A percentile compares a stretch with the other conserved stretches of the same genome.
Evolutionary conservation across 2,329 filamentous ascomycete genomes (phyloP).

Genomic region (Cordyceps militaris): DNA sequence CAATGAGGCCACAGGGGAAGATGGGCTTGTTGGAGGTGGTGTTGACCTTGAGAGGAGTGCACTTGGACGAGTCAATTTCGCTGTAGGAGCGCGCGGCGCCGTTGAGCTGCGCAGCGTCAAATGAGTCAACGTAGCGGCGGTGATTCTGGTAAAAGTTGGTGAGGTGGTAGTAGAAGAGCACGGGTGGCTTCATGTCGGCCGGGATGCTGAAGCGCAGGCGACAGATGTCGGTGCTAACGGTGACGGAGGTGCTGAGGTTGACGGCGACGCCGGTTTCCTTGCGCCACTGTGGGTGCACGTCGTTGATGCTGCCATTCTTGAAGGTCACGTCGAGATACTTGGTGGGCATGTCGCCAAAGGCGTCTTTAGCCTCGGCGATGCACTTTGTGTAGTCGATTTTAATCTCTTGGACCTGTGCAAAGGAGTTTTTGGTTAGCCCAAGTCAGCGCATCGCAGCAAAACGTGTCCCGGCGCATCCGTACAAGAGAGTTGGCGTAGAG

Average conservation of each 20-base stretch:
- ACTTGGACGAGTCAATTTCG: conserved; percentile 62
- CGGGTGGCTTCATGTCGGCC: conserved; percentile 69
- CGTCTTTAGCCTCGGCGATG: conserved; percentile 40
- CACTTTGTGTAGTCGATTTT: conserved; percentile 87
- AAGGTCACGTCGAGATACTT: conserved; percentile 62
- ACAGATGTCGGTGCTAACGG: conserved; percentile 49
- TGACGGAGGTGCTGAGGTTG: conserved; percentile 28
- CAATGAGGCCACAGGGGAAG: conserved; percentile 92
- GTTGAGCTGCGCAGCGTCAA: conserved; percentile 73
- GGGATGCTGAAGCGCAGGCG: conserved; percentile 72
- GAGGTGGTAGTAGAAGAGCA: conserved; percentile 90
- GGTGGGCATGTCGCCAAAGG: conserved; percentile 45
- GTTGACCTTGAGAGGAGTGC: conserved; percentile 62
- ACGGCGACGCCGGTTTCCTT: conserved; percentile 35
- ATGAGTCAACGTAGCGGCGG: conserved; percentile 86
- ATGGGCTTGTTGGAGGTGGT: conserved; percentile 56
- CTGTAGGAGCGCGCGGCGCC: conserved; percentile 55
- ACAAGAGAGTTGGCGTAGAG: conserved; percentile 80
- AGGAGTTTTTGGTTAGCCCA: background rate
- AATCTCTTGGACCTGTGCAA: conserved; percentile 76
- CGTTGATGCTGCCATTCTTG: conserved; percentile 40
- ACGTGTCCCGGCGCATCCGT: conserved; percentile 20
- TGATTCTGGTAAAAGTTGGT: conserved; percentile 99
- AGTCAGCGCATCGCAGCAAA: conserved; percentile 12
- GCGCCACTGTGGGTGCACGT: conserved; percentile 33